phyloP scores from a whole-genome alignment of 257 asterid species.

The Ligustrum vulgare region DNA sequence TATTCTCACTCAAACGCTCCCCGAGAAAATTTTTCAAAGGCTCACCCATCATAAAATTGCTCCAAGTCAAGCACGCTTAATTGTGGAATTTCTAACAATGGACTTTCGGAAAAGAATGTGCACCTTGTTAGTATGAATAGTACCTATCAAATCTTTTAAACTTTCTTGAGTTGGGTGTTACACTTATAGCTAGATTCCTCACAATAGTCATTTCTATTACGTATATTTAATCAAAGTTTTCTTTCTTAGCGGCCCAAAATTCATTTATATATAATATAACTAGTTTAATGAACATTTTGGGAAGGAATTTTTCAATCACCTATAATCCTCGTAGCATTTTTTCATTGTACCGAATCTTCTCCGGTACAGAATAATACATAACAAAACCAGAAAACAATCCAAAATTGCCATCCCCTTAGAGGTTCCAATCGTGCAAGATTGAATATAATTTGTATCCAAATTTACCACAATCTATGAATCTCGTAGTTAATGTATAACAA shows the following conservation, averaged over 20 bases:
- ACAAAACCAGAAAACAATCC: neutral
- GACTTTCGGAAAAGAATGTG: too few relatives aligned
- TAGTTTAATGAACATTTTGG: neutral
- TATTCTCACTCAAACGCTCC: too few relatives aligned
- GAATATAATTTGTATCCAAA: neutral
- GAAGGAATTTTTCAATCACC: neutral
- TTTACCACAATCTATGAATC: neutral
- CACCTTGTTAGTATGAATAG: too few relatives aligned
- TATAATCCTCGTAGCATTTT: neutral
- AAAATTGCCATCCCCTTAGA: neutral
- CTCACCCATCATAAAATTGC: too few relatives aligned
- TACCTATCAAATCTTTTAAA: too few relatives aligned
- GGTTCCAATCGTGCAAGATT: too few relatives aligned
- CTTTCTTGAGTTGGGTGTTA: too few relatives aligned
- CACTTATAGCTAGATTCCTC: neutral
- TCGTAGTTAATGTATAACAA: neutral
- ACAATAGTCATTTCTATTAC: neutral
- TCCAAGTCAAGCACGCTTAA: too few relatives aligned
- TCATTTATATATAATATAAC: neutral
- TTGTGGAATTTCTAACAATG: too few relatives aligned
- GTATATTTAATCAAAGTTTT: too few relatives aligned
- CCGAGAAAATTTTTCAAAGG: too few relatives aligned
- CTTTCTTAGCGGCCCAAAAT: too few relatives aligned
- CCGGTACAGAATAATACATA: neutral
- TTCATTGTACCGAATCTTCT: neutral